Conservation (phyloP, 2,329 filamentous ascomycete genomes). For the Pseudomassariella vexata region DNA sequence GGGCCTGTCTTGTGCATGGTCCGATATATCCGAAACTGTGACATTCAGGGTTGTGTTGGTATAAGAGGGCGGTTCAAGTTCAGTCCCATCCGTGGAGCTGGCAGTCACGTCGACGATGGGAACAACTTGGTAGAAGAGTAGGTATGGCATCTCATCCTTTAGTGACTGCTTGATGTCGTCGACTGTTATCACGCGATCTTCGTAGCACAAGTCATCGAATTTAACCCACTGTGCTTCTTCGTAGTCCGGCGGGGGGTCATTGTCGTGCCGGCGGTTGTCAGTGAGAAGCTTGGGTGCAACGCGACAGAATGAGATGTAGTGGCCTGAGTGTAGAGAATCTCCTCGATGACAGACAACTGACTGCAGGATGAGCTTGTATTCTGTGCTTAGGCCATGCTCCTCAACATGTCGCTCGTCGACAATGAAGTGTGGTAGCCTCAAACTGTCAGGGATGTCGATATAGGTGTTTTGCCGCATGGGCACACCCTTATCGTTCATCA, state of each 20-base stretch:
- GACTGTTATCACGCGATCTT: slow-evolving; percentile 66
- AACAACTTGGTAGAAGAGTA: slow-evolving; percentile 91
- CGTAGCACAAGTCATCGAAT: slow-evolving; percentile 76
- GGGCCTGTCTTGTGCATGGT: slow-evolving; percentile 21
- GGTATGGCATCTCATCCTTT: slow-evolving; percentile 83
- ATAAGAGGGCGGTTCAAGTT: slow-evolving; percentile 54
- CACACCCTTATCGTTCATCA: slow-evolving; percentile 62
- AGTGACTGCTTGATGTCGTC: slow-evolving; percentile 73
- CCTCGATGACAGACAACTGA: slow-evolving; percentile 91
- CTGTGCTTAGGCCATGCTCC: slow-evolving; percentile 66
- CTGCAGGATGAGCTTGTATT: slow-evolving; percentile 89
- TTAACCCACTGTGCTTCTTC: slow-evolving; percentile 77
- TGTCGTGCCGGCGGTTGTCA: slow-evolving; percentile 50
- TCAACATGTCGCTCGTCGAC: slow-evolving; percentile 65
- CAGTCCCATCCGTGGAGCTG: slow-evolving; percentile 39
- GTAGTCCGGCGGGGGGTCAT: slow-evolving; percentile 58
- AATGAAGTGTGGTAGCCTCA: slow-evolving; percentile 87
- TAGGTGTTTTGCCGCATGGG: slow-evolving; percentile 71
- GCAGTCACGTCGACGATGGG: slow-evolving; percentile 68
- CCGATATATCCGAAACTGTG: slow-evolving; percentile 24
- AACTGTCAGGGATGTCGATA: slow-evolving; percentile 78
- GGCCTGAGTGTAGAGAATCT: slow-evolving; percentile 77
- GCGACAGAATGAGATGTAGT: slow-evolving; percentile 83
- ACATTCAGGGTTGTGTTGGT: slow-evolving; percentile 42
- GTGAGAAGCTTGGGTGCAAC: slow-evolving; percentile 60